Evolutionary conservation across 805 yeast genomes (phyloP).

Genomic region (Kodamaea sagamina): DNA sequence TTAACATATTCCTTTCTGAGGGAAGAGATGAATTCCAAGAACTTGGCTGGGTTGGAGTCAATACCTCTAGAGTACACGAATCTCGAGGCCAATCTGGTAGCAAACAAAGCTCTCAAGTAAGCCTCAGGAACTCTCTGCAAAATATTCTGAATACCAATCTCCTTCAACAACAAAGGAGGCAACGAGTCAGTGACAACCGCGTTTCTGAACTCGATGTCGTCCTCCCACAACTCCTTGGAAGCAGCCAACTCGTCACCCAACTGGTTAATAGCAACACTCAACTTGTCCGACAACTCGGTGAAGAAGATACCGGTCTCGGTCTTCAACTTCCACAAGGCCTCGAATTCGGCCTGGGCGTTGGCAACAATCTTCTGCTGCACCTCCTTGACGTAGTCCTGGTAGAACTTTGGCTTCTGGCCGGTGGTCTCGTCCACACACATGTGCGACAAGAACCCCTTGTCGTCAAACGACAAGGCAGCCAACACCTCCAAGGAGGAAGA

Average conservation of each 20-base stretch:
- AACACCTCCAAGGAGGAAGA: conserved; percentile 94
- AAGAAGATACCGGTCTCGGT: conserved; percentile 62
- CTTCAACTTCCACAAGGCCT: conserved; percentile 79
- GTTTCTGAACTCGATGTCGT: conserved; percentile 74
- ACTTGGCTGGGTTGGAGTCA: conserved; percentile 77
- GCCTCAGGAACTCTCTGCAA: conserved; percentile 81
- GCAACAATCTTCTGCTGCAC: conserved; percentile 74
- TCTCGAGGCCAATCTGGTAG: conserved; percentile 79
- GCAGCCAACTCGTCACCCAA: conserved; percentile 82
- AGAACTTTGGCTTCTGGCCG: conserved; percentile 67
- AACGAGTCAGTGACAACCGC: conserved; percentile 74
- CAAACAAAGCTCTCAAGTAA: conserved; percentile 85
- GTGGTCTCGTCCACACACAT: conserved; percentile 70
- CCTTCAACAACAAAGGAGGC: conserved; percentile 69
- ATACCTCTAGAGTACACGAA: conserved; percentile 83
- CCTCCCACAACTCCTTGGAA: conserved; percentile 81
- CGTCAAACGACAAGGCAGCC: conserved; percentile 90
- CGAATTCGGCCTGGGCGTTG: conserved; percentile 85
- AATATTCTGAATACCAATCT: conserved; percentile 67
- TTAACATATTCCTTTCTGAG: conserved; percentile 48
- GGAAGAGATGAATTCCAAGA: conserved; percentile 66
- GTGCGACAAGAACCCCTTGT: conserved; percentile 71
- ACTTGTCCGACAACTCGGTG: conserved; percentile 74
- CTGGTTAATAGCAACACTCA: conserved; percentile 80
- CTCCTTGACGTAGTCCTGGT: conserved; percentile 77